Evolutionary conservation across 352 stramenopile species (phyloP), one percentile per base, ranked within the genome.

Genomic region (Pilasporangium apinafurcum): DNA sequence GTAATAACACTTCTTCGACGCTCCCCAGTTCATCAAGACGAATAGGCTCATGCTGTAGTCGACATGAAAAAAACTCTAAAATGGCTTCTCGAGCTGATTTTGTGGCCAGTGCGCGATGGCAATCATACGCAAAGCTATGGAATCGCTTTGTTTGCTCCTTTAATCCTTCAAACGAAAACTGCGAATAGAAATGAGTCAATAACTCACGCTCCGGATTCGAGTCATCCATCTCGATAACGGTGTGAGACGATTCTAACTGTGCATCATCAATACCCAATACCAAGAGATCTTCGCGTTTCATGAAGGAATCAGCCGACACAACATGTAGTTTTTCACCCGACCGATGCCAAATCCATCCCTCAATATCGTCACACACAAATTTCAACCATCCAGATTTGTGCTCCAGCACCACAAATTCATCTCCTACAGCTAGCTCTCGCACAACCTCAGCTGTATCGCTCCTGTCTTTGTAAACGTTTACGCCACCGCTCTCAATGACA

Each of bases 91-190:
- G 65, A 8, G 79, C 72, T 22, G 55, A 51, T 43, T 87, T 85
- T 8, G 65, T 89, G 10, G 72, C 44, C 10, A 83, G 41, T 0
- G 79, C 79, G 7, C 67, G 60, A 48, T 88, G 72, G 0, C 61
- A 62, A 21, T 92, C 79, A 39, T 77, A 75, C 4, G 69, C 68
- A 10, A 86, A 60, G 43, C 64, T 82, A 31, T 87, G 76, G 20
- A 81, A 61, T 12, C 79, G 63, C 35, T 61, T 50, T 8, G 50
- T 56, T 50, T 92, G 79, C 1, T 66, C 69, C 45, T 86, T 86
- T 6, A 89, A 47, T 7, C 58, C 56, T 33, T 92, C 79, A 41
- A 71, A 67, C 0, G 57, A 64, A 38, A 82, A 92, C 32, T 83
- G 71, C 3, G 73, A 89, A 20, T 64, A 67, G 39, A 88, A 86